Conservation (phyloP, 2,329 filamentous ascomycete genomes). For the Paecilomyces dactylethromorphus region DNA sequence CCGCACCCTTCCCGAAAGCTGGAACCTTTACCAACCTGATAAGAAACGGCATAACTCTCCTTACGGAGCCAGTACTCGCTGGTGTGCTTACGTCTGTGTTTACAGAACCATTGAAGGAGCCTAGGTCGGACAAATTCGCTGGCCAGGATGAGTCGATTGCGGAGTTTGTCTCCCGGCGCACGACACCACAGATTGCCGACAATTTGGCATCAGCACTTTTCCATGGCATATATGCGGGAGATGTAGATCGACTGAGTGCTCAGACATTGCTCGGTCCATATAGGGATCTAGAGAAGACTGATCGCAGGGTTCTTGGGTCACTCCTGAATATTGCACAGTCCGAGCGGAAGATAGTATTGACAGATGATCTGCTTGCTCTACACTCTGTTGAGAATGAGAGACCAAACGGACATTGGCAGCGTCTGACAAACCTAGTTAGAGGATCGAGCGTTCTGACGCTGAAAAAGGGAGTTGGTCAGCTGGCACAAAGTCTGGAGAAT, state of each 20-base stretch:
- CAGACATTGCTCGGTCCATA: conserved; percentile 53
- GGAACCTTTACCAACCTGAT: conserved; percentile 19
- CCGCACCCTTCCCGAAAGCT: conserved; percentile 32
- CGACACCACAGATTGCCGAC: conserved; percentile 54
- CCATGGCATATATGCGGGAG: conserved; percentile 90
- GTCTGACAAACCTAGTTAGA: conserved; percentile 10
- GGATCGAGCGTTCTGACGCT: conserved; percentile 36
- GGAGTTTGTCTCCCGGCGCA: conserved; percentile 53
- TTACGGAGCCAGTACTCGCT: conserved; percentile 52
- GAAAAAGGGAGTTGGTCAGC: conserved; percentile 54
- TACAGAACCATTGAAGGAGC: conserved; percentile 22
- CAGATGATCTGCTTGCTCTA: conserved; percentile 24
- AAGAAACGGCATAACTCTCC: conserved; percentile 26
- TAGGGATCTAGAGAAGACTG: conserved; percentile 41
- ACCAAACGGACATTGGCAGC: conserved; percentile 8
- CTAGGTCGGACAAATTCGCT: conserved; percentile 25
- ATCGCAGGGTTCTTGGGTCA: conserved; percentile 12
- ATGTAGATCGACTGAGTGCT: conserved; percentile 73
- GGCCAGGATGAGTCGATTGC: conserved; percentile 63
- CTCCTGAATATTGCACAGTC: conserved; percentile 7
- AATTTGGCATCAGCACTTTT: conserved; percentile 68
- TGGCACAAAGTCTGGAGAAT: conserved; percentile 50
- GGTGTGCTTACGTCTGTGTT: conserved; percentile 34
- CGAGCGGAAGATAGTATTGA: conserved; percentile 7
- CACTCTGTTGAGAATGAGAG: conserved; percentile 9